Conservation (phyloP, 345 rosid species). For the Bruguiera gymnorhiza region DNA sequence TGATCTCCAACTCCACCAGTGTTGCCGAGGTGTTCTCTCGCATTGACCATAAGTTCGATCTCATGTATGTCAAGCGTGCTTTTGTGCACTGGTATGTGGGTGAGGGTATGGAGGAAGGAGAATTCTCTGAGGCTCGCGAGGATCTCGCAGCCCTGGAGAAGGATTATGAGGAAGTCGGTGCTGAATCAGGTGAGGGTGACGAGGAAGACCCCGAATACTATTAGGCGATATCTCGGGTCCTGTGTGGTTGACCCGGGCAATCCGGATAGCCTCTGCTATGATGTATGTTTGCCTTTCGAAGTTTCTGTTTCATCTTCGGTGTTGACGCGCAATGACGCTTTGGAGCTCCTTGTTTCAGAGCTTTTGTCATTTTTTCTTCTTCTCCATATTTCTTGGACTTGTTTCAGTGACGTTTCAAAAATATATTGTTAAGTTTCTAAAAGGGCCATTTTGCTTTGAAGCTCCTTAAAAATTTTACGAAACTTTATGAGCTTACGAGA, state of each 20-base stretch:
- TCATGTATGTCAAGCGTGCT: constrained; percentile 30
- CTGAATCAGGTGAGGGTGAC: constrained; percentile 25
- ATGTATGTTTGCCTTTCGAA: no score
- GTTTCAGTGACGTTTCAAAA: not conserved
- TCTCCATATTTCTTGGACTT: not conserved
- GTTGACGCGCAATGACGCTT: no score
- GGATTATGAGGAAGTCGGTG: constrained; percentile 29
- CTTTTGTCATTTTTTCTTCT: not conserved
- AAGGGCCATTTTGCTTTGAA: no score
- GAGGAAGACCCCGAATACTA: constrained; percentile 19
- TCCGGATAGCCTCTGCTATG: not conserved
- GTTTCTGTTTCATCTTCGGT: no score
- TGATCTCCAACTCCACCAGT: constrained; percentile 32
- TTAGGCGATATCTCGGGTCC: not conserved
- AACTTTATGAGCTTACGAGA: no score
- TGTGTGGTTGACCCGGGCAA: not conserved
- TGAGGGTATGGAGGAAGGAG: constrained; percentile 34
- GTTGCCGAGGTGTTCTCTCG: constrained; percentile 31
- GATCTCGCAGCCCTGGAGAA: constrained; percentile 34
- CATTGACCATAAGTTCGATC: constrained; percentile 28
- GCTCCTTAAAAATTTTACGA: no score
- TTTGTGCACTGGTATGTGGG: constrained; percentile 34
- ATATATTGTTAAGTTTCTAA: not conserved
- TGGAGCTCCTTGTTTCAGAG: no score
- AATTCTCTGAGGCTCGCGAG: constrained; percentile 32